These are phyloP conservation scores for Hansfordia pulvinata DNA, from an alignment of 2,329 filamentous ascomycete genomes.

Conservation along the genomic window DNA sequence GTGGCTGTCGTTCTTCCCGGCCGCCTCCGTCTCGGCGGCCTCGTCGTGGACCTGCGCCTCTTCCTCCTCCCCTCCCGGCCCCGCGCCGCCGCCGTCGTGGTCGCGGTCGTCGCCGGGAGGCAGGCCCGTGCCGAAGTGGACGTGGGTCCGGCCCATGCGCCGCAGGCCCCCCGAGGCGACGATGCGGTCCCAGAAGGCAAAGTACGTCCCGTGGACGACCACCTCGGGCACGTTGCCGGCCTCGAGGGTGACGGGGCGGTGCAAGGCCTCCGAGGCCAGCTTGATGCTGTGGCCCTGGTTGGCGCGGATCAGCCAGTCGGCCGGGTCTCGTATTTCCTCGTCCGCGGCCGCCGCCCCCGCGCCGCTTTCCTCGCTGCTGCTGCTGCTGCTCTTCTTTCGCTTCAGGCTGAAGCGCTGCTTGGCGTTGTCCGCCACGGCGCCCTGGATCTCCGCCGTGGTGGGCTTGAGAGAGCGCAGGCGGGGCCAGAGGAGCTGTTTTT, in stretches of 20 bases:
- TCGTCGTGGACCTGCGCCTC: conserved; percentile 3
- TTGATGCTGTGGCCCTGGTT: conserved; percentile 90
- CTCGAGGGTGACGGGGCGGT: conserved; percentile 52
- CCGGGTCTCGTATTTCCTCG: conserved; percentile 30
- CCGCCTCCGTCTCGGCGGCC: conserved; percentile 3
- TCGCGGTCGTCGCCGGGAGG: conserved; percentile 27
- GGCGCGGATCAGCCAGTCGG: conserved; percentile 76
- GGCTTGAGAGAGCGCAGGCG: conserved; percentile 55
- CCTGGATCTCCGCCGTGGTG: conserved; percentile 60
- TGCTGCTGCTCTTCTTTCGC: too few species aligned
- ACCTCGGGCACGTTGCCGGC: conserved; percentile 43
- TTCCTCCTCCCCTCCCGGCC: conserved; percentile 4
- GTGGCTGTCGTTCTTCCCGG: conserved; percentile 10
- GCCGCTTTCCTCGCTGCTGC: too few species aligned
- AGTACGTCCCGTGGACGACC: conserved; percentile 83
- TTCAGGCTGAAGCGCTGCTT: conserved; percentile 86
- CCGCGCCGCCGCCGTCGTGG: conserved; percentile 5
- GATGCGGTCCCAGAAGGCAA: conserved; percentile 65
- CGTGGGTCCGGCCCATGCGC: conserved; percentile 73
- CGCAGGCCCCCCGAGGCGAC: conserved; percentile 63
- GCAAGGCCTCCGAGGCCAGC: conserved; percentile 54
- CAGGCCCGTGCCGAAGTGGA: conserved; percentile 75
- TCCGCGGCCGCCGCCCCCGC: conserved; percentile 19
- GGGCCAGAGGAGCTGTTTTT: conserved; percentile 33
- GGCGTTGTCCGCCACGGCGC: conserved; percentile 60